Evolutionary conservation across 805 yeast genomes (phyloP).

Genomic region (Saturnispora zaruensis): DNA sequence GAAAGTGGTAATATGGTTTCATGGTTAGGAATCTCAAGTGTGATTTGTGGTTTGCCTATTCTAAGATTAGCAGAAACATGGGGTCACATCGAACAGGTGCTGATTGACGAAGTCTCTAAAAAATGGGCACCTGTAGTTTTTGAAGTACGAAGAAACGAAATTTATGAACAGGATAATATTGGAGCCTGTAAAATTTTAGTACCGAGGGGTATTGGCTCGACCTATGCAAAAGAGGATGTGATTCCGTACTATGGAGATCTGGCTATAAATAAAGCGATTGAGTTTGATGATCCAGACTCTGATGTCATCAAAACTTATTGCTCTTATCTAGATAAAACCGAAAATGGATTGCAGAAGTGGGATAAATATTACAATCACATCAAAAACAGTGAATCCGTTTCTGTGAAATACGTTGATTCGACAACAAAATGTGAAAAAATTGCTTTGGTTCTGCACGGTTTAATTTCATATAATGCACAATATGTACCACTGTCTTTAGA

Average conservation of each 20-base stretch:
- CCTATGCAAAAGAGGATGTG: conserved; percentile 66
- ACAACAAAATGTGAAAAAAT: conserved; percentile 11
- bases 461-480: conserved; percentile 37
- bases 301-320: conserved; percentile 48
- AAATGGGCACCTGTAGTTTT: conserved; percentile 93
- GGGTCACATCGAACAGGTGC: conserved; percentile 56
- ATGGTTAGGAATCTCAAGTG: conserved; percentile 85
- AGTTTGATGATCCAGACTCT: conserved; percentile 14
- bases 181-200: conserved; percentile 66
- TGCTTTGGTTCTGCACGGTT: conserved; percentile 20
- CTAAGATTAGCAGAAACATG: conserved; percentile 68
- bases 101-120: conserved; percentile 51
- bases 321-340: conserved; percentile 55
- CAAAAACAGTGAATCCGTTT: conserved; percentile 18
- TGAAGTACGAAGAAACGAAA: conserved; percentile 61
- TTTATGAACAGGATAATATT: conserved; percentile 32
- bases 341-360: conserved; percentile 77
- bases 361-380: conserved; percentile 47
- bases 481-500: conserved; percentile 39
- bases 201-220: conserved; percentile 76
- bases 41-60: conserved; percentile 74
- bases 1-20: conserved; percentile 85
- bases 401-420: neutral
- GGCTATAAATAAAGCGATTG: conserved; percentile 26
- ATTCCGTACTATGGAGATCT: conserved; percentile 91